phyloP scores from a whole-genome alignment of 2,329 filamentous ascomycete genomes.

The Exophiala alcalophila region DNA sequence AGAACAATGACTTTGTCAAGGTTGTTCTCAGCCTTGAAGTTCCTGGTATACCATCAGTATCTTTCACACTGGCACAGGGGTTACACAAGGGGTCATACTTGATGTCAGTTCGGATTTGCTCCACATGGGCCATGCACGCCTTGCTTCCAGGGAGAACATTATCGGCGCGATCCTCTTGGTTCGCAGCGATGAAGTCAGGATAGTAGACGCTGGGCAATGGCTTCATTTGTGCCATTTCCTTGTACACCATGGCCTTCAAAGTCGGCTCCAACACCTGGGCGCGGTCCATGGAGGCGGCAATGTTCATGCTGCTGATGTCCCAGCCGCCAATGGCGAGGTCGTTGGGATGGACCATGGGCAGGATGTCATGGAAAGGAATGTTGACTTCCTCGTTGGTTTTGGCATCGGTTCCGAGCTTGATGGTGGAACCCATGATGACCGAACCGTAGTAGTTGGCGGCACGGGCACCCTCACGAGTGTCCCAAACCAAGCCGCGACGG shows the following conservation, averaged over 20 bases:
- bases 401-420: slow-evolving; percentile 89
- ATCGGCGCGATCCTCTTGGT: slow-evolving; percentile 94
- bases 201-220: slow-evolving; percentile 97
- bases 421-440: slow-evolving; percentile 91
- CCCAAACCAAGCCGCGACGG: slow-evolving; percentile 79
- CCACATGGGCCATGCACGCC: slow-evolving; percentile 82
- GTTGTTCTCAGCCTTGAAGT: slow-evolving; percentile 81
- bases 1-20: slow-evolving; percentile 96
- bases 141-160: slow-evolving; percentile 81
- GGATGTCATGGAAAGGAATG: slow-evolving; percentile 88
- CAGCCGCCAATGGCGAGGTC: slow-evolving; percentile 93
- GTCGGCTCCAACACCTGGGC: slow-evolving; percentile 93
- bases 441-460: slow-evolving; percentile 97
- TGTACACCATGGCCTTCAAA: slow-evolving; percentile 81
- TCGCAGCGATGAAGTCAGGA: slow-evolving; percentile 97
- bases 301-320: slow-evolving; percentile 91
- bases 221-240: slow-evolving; percentile 86
- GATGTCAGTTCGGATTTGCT: slow-evolving; percentile 90
- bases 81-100: slow-evolving; percentile 51
- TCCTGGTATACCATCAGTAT: slow-evolving; percentile 46
- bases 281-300: slow-evolving; percentile 91
- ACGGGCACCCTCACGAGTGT: slow-evolving; percentile 83
- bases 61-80: slow-evolving; percentile 1
- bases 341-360: slow-evolving; percentile 97
- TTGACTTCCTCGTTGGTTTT: slow-evolving; percentile 87